Evolutionary conservation across 1,284 basidiomycete species (phyloP), one percentile per base, ranked within the genome.

Genomic region (Fistulina hepatica): DNA sequence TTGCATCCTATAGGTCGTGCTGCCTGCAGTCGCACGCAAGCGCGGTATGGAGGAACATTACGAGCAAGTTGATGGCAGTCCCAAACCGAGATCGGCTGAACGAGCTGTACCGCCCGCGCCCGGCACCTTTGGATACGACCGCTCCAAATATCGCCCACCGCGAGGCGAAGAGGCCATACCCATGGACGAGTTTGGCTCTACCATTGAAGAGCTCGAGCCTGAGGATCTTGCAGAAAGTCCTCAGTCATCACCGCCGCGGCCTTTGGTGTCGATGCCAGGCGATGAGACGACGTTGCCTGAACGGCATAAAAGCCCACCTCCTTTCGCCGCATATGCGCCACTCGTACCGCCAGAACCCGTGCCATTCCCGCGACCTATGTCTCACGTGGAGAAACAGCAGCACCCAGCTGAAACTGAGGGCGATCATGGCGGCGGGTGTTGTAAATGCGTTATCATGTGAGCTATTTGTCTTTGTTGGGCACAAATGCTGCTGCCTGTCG

Each of bases 61-160:
- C 48, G 68, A 76, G 44, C 65, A 69, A 37, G 77, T 69, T 12
- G 70, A 75, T 52, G 79, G 78, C 9, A 76, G 68, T 47, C 68
- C 75, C 20, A 65, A 69, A 48, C 65, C 69, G 26, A 72, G 59
- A 50, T 57, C 57, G 51, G 53, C 55, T 7, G 57, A 61, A 6
- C 50, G 48, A 33, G 45, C 57, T 13, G 50, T 72, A 39, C 74
- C 67, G 50, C 79, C 79, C 22, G 79, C 81, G 49, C 38, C 82
- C 12, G 82, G 82, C n/a, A 85, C 81, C 25, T 86, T 86, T 53
- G 81, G 77, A 0, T 84, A 66, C 50, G 76, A 83, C 49, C 67
- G 70, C 38, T 62, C 71, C 9, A 84, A 82, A 54, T 73, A 74
- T 49, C 70, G 75, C 19, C 63, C 64, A 12, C 60, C 60, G 42